Conservation (phyloP, 306 rosid species). For the Parietaria judaica region DNA sequence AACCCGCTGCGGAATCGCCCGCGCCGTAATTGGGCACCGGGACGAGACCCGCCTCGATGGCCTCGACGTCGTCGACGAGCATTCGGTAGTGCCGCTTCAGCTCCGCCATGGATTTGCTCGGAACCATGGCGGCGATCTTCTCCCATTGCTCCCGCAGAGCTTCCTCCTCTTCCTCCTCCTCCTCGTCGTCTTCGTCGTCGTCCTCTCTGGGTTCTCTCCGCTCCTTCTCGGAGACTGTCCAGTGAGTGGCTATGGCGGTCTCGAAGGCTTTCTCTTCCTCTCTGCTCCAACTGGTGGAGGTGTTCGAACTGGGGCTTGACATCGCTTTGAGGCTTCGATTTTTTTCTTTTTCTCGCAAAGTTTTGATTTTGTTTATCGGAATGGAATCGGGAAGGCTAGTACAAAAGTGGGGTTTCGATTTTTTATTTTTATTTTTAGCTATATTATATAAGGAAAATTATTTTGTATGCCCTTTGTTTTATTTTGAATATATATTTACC, state of each 20-base stretch:
- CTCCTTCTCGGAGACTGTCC: slow-evolving; percentile 19
- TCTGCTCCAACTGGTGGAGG: slow-evolving; percentile 49
- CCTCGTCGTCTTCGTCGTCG: slow-evolving; percentile 23
- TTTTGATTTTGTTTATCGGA: slow-evolving; percentile 1
- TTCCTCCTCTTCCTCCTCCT: not conserved
- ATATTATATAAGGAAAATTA: no score
- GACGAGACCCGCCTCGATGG: slow-evolving; percentile 69
- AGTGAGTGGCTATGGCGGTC: slow-evolving; percentile 78
- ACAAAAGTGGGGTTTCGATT: slow-evolving; percentile 14
- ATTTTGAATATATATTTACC: no score
- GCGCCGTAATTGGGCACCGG: slow-evolving; percentile 56
- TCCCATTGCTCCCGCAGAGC: slow-evolving; percentile 62
- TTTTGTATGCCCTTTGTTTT: no score
- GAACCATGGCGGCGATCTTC: slow-evolving; percentile 66
- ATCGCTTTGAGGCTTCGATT: slow-evolving; percentile 23
- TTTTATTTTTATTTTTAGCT: slow-evolving; percentile 1
- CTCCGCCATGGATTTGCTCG: slow-evolving; percentile 61
- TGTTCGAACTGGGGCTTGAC: slow-evolving; percentile 42
- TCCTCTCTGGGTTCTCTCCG: slow-evolving; percentile 23
- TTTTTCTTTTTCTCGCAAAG: not conserved
- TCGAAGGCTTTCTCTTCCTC: slow-evolving; percentile 93
- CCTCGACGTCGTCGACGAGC: slow-evolving; percentile 64
- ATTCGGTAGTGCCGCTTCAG: slow-evolving; percentile 63
- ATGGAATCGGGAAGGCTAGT: slow-evolving; percentile 22
- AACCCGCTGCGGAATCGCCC: slow-evolving; percentile 23